Conservation (phyloP, 2,329 filamentous ascomycete genomes). For the Pseudogymnoascus sp. region DNA sequence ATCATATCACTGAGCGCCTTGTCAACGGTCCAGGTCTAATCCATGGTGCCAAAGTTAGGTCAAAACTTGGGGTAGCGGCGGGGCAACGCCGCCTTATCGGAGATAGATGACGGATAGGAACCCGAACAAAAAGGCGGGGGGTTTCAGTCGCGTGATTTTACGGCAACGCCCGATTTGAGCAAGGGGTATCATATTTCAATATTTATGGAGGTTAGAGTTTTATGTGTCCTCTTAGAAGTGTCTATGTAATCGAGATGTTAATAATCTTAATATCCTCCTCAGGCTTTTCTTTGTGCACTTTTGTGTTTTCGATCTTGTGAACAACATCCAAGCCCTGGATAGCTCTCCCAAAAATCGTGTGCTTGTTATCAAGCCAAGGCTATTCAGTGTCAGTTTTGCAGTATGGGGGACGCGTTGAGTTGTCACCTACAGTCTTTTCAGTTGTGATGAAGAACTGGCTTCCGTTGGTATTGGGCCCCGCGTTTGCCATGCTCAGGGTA, state of each 20-base stretch:
- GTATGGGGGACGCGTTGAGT: not conserved
- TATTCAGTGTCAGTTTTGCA: slow-evolving; percentile 27
- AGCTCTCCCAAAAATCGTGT: slow-evolving; percentile 90
- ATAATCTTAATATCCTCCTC: slow-evolving; percentile 97
- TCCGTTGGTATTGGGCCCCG: slow-evolving; percentile 88
- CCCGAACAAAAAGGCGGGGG: not conserved
- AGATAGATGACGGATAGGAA: not conserved
- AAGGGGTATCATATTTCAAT: slow-evolving; percentile 5
- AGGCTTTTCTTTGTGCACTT: slow-evolving; percentile 82
- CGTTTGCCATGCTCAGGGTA: slow-evolving; percentile 96
- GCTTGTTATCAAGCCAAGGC: slow-evolving; percentile 91
- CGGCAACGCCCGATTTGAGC: not conserved
- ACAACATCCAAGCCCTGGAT: slow-evolving; percentile 89
- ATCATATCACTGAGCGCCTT: not conserved
- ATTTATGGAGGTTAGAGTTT: not conserved
- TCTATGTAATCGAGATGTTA: slow-evolving; percentile 52
- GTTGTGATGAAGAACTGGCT: slow-evolving; percentile 98
- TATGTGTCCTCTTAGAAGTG: not conserved
- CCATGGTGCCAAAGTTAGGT: not conserved
- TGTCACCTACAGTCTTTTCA: slow-evolving; percentile 69
- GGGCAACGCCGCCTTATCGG: not conserved
- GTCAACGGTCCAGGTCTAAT: not conserved
- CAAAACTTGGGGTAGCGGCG: not conserved
- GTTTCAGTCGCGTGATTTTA: not conserved
- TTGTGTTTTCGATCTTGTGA: slow-evolving; percentile 87